Conservation (phyloP, 1,284 basidiomycete species). For the Rhodofomes roseus region DNA sequence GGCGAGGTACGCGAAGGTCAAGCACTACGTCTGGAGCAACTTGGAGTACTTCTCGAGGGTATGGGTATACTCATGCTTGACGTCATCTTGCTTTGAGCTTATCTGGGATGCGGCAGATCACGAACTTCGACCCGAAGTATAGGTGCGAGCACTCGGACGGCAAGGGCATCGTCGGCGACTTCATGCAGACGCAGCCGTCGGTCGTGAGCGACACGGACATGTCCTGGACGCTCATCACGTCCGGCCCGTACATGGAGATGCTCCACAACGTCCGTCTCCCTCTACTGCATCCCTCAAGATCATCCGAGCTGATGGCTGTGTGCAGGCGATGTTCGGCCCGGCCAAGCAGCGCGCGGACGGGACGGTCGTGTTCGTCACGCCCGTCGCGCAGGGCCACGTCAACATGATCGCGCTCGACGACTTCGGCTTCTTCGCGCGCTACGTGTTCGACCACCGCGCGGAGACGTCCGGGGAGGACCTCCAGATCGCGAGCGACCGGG, state of each 20-base stretch:
- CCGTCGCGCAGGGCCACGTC: slow-evolving; percentile 24
- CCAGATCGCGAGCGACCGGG: slow-evolving; percentile 40
- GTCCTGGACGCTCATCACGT: slow-evolving; percentile 28
- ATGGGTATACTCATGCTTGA: too few relatives aligned
- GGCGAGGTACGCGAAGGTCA: slow-evolving; percentile 34
- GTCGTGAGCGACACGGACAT: slow-evolving; percentile 20
- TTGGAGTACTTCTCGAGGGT: slow-evolving; percentile 43
- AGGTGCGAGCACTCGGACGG: slow-evolving; percentile 13
- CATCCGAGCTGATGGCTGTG: not conserved
- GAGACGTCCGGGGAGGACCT: slow-evolving; percentile 39
- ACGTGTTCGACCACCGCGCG: slow-evolving; percentile 40
- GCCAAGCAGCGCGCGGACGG: slow-evolving; percentile 26
- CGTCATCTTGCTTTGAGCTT: too few relatives aligned
- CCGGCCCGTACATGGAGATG: slow-evolving; percentile 34
- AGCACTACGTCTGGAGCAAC: slow-evolving; percentile 44
- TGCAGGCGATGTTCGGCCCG: slow-evolving; percentile 26
- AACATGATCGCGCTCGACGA: slow-evolving; percentile 31
- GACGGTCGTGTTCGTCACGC: slow-evolving; percentile 25
- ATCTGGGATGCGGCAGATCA: too few relatives aligned
- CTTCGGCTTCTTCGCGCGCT: slow-evolving; percentile 33
- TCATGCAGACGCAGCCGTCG: slow-evolving; percentile 15
- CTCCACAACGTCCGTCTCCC: slow-evolving; percentile 22
- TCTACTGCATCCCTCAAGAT: not conserved
- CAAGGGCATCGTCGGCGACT: slow-evolving; percentile 17
- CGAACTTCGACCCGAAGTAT: slow-evolving; percentile 31